A percentile compares a stretch with the other conserved stretches of the same genome.
phyloP scores from a whole-genome alignment of 129 eudicot genomes.

The Daucus carota region DH1_v3.0 NC_030383.2:57309001-57309500 shows the following conservation, averaged over 20 bases:
- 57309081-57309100: conserved; percentile 4
- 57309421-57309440: no score
- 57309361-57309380: neutral
- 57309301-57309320: neutral
- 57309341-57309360: neutral
- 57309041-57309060: neutral
- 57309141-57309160: neutral
- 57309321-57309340: neutral
- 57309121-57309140: neutral
- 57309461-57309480: no score
- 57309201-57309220: neutral
- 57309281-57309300: conserved; percentile 7
- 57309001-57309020: neutral
- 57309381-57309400: neutral
- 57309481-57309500: neutral
- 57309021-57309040: neutral
- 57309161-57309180: neutral
- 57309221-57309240: neutral
- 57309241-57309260: neutral
- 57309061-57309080: conserved; percentile 1
- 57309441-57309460: neutral
- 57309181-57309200: neutral
- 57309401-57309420: no score
- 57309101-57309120: neutral
- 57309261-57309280: conserved; percentile 4